These are phyloP conservation scores for Ceratobasidium sp. DNA, from an alignment of 1,284 basidiomycete species.

Conservation along the genomic window DNA sequence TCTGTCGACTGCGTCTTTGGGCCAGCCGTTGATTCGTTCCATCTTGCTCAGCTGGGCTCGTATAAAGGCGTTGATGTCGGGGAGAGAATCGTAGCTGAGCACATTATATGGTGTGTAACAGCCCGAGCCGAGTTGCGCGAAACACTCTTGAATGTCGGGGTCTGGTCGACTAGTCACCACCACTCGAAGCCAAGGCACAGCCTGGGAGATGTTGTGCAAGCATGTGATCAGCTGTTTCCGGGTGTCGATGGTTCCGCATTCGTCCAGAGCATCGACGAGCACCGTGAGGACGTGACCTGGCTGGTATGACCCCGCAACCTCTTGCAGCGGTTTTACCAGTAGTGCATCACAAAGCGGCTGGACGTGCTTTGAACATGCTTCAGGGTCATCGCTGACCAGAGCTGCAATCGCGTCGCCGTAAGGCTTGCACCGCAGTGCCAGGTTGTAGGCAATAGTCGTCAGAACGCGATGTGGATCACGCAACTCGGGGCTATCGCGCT, in stretches of 20 bases:
- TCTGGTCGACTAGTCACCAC: slow-evolving; percentile 42
- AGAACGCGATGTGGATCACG: too few species aligned
- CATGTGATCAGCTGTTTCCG: background rate
- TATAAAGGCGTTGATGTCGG: slow-evolving; percentile 8
- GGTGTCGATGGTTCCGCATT: background rate
- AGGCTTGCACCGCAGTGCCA: too few species aligned
- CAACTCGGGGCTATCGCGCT: too few species aligned
- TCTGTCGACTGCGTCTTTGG: too few species aligned
- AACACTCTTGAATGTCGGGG: slow-evolving; percentile 10
- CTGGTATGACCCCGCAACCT: background rate
- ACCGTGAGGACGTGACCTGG: background rate
- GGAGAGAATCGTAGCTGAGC: too few species aligned
- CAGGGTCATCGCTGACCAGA: too few species aligned
- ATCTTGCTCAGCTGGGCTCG: background rate
- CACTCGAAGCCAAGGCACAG: slow-evolving; percentile 12
- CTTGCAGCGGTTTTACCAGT: background rate
- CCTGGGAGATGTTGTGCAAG: background rate
- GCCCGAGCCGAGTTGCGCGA: background rate
- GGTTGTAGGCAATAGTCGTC: too few species aligned
- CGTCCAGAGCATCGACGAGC: slow-evolving; percentile 44
- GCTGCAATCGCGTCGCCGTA: too few species aligned
- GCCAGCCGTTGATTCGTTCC: background rate
- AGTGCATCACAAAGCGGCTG: too few species aligned
- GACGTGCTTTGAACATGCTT: too few species aligned
- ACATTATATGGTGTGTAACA: background rate